Conservation (phyloP, 768 basidiomycete species). For the Lactarius vividus region DNA sequence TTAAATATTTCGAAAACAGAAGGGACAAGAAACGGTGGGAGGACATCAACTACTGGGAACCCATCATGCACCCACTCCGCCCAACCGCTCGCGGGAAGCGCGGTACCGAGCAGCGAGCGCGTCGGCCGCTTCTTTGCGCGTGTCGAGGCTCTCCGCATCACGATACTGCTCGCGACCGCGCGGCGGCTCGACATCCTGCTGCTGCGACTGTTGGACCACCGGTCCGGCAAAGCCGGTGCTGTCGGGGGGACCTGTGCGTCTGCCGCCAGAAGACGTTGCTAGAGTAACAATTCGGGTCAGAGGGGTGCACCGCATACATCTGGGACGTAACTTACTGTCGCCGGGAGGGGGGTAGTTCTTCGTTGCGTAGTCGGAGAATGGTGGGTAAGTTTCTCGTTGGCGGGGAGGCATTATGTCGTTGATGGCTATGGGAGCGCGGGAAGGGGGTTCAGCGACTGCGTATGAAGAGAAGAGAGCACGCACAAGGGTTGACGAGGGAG, state of each 20-base stretch:
- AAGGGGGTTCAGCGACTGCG: background rate
- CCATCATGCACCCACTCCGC: background rate
- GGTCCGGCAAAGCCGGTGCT: background rate
- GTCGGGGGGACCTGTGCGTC: slow-evolving; percentile 12
- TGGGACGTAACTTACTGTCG: slow-evolving; percentile 13
- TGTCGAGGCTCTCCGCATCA: slow-evolving; percentile 25
- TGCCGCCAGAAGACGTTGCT: slow-evolving; percentile 28
- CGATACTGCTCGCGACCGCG: slow-evolving; percentile 5
- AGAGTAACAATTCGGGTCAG: background rate
- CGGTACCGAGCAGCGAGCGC: slow-evolving; percentile 25
- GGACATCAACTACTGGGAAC: background rate
- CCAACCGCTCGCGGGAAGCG: slow-evolving; percentile 21
- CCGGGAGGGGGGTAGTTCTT: slow-evolving; percentile 27
- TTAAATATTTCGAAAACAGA: background rate
- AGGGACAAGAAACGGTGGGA: background rate
- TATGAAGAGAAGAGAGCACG: background rate
- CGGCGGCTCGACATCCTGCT: background rate
- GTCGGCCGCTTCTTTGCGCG: slow-evolving; percentile 25
- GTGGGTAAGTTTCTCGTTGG: slow-evolving; percentile 12
- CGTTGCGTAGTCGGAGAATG: slow-evolving; percentile 23
- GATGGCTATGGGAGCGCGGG: slow-evolving; percentile 1
- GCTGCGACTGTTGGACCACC: slow-evolving; percentile 7
- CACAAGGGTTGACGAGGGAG: slow-evolving; percentile 24
- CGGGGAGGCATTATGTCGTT: slow-evolving; percentile 8
- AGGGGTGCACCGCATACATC: too few species aligned